phyloP scores from a whole-genome alignment of 78 protist species.

The Anaeramoeba flamelloides region DNA sequence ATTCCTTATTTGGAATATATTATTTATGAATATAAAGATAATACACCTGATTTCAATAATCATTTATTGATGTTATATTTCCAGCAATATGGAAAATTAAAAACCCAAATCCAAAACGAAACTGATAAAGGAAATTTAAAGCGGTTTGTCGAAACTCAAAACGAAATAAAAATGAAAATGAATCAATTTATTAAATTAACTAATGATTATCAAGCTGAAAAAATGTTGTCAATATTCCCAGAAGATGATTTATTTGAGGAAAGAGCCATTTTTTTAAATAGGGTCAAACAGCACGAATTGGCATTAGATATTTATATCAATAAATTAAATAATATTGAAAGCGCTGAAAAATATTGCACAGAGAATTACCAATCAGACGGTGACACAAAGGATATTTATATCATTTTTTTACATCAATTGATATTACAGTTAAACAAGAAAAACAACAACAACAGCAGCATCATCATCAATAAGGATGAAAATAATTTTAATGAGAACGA shows the following conservation, averaged over 20 bases:
- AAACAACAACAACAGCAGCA: no score
- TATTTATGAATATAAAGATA: no score
- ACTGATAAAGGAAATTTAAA: no score
- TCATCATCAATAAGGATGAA: no score
- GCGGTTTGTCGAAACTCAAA: no score
- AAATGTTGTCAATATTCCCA: not conserved
- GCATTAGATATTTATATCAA: not conserved
- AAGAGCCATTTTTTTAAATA: not conserved
- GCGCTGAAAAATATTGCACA: not conserved
- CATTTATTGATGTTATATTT: no score
- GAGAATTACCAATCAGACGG: not conserved
- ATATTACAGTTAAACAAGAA: no score
- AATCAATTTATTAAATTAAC: not conserved
- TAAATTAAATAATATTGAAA: not conserved
- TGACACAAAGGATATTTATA: not conserved
- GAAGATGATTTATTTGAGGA: not conserved
- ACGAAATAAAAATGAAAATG: no score
- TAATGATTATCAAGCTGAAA: not conserved
- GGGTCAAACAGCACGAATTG: not conserved
- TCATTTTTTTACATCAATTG: not conserved
- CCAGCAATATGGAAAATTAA: no score
- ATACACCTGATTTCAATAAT: no score
- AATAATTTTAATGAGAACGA: not conserved
- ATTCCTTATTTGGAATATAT: no score
- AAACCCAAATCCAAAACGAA: no score